Percentiles rank a stretch among this genome's conserved stretches.
phyloP scores from a whole-genome alignment of 2,329 filamentous ascomycete genomes.

The Trichoderma gracile region DNA sequence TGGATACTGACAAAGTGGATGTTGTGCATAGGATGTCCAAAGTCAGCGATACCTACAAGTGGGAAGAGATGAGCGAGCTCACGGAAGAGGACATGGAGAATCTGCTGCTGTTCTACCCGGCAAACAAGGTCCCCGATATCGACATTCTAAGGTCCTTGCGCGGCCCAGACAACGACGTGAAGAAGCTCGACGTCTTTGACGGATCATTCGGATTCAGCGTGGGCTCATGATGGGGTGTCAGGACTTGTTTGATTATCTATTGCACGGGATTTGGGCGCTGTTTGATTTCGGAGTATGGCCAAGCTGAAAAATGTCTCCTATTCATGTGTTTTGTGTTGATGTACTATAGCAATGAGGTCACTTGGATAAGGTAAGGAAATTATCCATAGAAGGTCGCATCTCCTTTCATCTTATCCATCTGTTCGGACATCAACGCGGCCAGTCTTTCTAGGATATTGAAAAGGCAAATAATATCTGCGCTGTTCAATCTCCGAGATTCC shows the following conservation, averaged over 20 bases:
- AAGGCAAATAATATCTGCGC: background rate
- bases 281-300: background rate
- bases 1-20: background rate
- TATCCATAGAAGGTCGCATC: slow-evolving; percentile 7
- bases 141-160: slow-evolving; percentile 58
- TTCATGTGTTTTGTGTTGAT: slow-evolving; percentile 10
- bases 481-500: background rate
- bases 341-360: slow-evolving; percentile 10
- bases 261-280: background rate
- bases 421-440: background rate
- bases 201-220: slow-evolving; percentile 62
- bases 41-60: slow-evolving; percentile 82
- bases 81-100: slow-evolving; percentile 80
- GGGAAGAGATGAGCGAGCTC: slow-evolving; percentile 82
- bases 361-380: background rate
- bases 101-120: slow-evolving; percentile 72
- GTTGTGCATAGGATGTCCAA: slow-evolving; percentile 71
- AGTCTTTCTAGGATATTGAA: background rate
- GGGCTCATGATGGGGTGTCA: slow-evolving; percentile 39
- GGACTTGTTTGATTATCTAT: background rate
- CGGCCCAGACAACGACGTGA: slow-evolving; percentile 43
- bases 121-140: slow-evolving; percentile 56
- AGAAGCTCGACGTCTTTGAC: slow-evolving; percentile 57
- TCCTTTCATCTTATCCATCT: background rate
- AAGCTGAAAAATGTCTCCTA: slow-evolving; percentile 1